Conservation (phyloP, 75 land plant species). For the Selaginella moellendorffii region DNA sequence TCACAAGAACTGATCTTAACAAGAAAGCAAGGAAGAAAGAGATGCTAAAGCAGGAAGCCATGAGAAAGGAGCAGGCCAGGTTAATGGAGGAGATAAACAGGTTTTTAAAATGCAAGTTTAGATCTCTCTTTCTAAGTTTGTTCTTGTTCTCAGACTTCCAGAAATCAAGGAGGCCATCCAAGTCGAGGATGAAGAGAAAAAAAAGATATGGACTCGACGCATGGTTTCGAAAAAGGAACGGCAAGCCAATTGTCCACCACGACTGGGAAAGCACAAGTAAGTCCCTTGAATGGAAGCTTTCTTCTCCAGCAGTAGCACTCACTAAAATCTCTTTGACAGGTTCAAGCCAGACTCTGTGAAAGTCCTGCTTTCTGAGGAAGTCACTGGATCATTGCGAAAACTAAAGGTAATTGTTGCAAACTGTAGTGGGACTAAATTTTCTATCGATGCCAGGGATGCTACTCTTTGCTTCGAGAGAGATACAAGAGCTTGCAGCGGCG, state of each 20-base stretch:
- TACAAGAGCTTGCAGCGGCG: slow-evolving; percentile 76
- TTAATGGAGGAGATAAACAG: slow-evolving; percentile 47
- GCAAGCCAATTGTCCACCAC: slow-evolving; percentile 55
- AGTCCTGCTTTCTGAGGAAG: slow-evolving; percentile 76
- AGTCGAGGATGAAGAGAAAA: slow-evolving; percentile 58
- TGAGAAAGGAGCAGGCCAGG: slow-evolving; percentile 30
- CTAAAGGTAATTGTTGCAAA: too few relatives aligned
- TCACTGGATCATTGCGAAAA: slow-evolving; percentile 76
- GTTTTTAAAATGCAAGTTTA: slow-evolving; percentile 15
- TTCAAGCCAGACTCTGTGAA: slow-evolving; percentile 75
- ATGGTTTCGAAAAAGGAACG: slow-evolving; percentile 50
- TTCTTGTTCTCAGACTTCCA: slow-evolving; percentile 32
- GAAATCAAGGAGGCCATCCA: slow-evolving; percentile 54
- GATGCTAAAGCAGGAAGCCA: slow-evolving; percentile 36
- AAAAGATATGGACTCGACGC: slow-evolving; percentile 40
- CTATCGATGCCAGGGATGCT: slow-evolving; percentile 45
- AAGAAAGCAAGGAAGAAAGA: slow-evolving; percentile 49
- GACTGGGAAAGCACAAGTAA: slow-evolving; percentile 71
- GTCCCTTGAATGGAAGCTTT: neutral
- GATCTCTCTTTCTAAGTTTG: neutral
- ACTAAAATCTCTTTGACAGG: slow-evolving; percentile 17
- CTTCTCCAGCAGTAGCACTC: neutral
- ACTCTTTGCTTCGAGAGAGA: slow-evolving; percentile 70
- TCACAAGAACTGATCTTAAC: slow-evolving; percentile 69
- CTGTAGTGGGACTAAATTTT: too few relatives aligned